phyloP scores from a whole-genome alignment of 1,284 basidiomycete species.

The Pseudozyma pruni region DNA sequence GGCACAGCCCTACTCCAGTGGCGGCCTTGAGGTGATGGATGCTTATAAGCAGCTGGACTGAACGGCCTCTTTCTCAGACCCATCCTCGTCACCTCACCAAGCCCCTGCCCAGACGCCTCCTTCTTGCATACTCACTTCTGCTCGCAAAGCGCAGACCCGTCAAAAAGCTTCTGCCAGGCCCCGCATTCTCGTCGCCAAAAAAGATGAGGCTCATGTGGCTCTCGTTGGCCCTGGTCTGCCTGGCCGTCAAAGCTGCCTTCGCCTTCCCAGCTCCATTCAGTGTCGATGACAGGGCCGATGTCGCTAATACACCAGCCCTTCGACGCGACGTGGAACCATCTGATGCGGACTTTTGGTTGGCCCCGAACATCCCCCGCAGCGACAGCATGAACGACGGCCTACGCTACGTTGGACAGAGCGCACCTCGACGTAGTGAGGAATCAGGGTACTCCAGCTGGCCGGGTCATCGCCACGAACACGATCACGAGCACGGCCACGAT shows the following conservation, averaged over 20 bases:
- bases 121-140: too few relatives aligned
- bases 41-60: too few relatives aligned
- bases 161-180: neutral
- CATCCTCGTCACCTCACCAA: too few relatives aligned
- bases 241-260: slow-evolving; percentile 4
- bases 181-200: neutral
- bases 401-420: neutral
- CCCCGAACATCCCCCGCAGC: slow-evolving; percentile 4
- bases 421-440: neutral
- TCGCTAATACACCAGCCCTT: neutral
- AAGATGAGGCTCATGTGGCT: slow-evolving; percentile 27
- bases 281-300: neutral
- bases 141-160: neutral
- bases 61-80: too few relatives aligned
- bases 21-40: too few relatives aligned
- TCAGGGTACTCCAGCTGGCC: slow-evolving; percentile 18
- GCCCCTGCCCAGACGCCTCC: too few relatives aligned
- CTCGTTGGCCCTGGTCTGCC: slow-evolving; percentile 9
- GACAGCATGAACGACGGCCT: neutral
- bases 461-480: slow-evolving; percentile 5
- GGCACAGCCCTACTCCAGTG: too few relatives aligned
- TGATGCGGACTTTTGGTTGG: slow-evolving; percentile 7
- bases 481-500: neutral
- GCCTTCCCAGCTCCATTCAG: slow-evolving; percentile 11
- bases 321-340: neutral